Evolutionary conservation across 1,284 basidiomycete species (phyloP).

Genomic region (Thecaphora frezii): DNA sequence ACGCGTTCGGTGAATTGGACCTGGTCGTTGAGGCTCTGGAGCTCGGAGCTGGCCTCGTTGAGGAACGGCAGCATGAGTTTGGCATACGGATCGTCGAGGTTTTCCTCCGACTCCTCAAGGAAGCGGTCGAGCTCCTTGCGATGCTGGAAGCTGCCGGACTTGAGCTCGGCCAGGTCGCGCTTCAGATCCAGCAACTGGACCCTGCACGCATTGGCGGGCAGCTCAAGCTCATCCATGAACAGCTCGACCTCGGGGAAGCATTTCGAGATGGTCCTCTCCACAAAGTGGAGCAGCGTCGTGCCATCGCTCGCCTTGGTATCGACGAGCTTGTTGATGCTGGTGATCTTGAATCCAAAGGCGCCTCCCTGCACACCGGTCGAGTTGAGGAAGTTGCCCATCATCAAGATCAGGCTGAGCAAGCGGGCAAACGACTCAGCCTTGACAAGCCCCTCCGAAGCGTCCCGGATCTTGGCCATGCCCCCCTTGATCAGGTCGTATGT

Average conservation of each 20-base stretch:
- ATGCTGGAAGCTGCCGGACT: slow-evolving; percentile 52
- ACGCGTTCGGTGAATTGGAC: slow-evolving; percentile 54
- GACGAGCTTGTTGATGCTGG: slow-evolving; percentile 96
- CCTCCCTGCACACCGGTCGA: slow-evolving; percentile 94
- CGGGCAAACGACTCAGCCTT: slow-evolving; percentile 51
- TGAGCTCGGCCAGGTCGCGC: slow-evolving; percentile 57
- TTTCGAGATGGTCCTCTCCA: slow-evolving; percentile 83
- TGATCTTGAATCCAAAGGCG: slow-evolving; percentile 94
- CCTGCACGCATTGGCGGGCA: slow-evolving; percentile 89
- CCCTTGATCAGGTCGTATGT: slow-evolving; percentile 46
- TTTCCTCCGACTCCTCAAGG: slow-evolving; percentile 53
- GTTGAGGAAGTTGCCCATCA: slow-evolving; percentile 98
- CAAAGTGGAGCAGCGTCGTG: slow-evolving; percentile 92
- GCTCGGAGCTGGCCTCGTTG: slow-evolving; percentile 38
- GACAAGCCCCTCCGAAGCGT: slow-evolving; percentile 51
- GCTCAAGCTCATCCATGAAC: slow-evolving; percentile 84
- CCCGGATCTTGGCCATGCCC: slow-evolving; percentile 42
- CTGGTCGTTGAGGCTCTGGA: slow-evolving; percentile 51
- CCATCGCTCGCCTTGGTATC: slow-evolving; percentile 85
- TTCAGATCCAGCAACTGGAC: slow-evolving; percentile 56
- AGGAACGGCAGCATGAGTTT: slow-evolving; percentile 59
- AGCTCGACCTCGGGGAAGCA: slow-evolving; percentile 85
- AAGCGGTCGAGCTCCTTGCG: slow-evolving; percentile 55
- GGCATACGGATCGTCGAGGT: slow-evolving; percentile 53
- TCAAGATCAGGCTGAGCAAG: slow-evolving; percentile 67